Conservation (phyloP, 2,329 filamentous ascomycete species). For the Xylariaceae sp. region DNA sequence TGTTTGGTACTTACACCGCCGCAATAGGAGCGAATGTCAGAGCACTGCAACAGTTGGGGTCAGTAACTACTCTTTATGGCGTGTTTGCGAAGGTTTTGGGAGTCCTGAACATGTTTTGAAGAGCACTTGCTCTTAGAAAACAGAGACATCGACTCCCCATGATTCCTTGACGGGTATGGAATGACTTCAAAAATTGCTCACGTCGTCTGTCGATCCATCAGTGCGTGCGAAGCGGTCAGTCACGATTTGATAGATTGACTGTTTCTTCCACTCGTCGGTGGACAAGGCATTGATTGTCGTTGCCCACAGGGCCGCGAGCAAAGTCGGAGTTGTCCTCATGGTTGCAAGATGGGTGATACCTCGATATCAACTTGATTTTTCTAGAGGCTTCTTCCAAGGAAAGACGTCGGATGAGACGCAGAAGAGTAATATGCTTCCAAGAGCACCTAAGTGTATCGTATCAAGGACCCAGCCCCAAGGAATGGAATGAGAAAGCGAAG, state of each 20-base stretch:
- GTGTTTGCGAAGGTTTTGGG: no score
- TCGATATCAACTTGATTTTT: background rate
- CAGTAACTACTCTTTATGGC: no score
- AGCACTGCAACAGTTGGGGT: no score
- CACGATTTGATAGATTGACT: conserved; percentile 43
- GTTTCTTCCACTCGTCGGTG: conserved; percentile 34
- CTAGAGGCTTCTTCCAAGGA: background rate
- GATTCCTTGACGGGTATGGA: no score
- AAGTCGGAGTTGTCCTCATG: conserved; percentile 13
- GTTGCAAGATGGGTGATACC: background rate
- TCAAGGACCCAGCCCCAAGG: background rate
- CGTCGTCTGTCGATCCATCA: conserved; percentile 33
- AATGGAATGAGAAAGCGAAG: background rate
- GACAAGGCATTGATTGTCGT: conserved; percentile 22
- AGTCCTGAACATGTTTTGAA: no score
- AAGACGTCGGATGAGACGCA: background rate
- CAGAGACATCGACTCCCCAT: no score
- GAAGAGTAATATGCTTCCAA: background rate
- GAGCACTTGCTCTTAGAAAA: no score
- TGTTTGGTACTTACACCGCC: conserved; percentile 32
- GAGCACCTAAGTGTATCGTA: background rate
- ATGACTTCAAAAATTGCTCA: no score
- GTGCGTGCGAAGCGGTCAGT: conserved; percentile 33
- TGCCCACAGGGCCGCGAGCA: conserved; percentile 12
- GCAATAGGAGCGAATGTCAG: conserved; percentile 37